Evolutionary conservation across 768 basidiomycete genomes (phyloP).

Genomic region (Mycena sanguinolenta): DNA sequence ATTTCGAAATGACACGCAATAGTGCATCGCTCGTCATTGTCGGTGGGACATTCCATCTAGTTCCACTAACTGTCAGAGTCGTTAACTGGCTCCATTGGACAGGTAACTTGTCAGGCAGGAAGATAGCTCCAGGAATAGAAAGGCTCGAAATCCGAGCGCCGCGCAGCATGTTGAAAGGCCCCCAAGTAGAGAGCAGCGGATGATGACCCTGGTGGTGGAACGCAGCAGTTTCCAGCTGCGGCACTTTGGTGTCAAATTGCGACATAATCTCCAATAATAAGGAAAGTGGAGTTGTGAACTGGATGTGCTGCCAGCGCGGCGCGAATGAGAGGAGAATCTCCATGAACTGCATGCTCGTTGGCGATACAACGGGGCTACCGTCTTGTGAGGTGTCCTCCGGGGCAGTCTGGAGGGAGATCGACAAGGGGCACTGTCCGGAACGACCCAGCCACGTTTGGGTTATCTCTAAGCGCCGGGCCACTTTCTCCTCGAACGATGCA

Average conservation of each 20-base stretch:
- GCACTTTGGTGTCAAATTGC: neutral
- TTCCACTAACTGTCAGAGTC: neutral
- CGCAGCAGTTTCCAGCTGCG: neutral
- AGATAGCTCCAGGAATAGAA: neutral
- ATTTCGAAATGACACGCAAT: neutral
- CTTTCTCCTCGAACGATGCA: neutral
- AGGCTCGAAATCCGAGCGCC: neutral
- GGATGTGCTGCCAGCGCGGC: neutral
- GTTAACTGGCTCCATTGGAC: neutral
- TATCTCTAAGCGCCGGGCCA: neutral
- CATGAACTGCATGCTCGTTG: neutral
- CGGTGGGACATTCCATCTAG: neutral
- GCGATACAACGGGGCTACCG: no score
- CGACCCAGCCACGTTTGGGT: constrained; percentile 15
- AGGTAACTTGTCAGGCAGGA: neutral
- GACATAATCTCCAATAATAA: neutral
- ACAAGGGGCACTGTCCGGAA: constrained; percentile 13
- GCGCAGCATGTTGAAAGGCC: neutral
- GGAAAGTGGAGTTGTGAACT: neutral
- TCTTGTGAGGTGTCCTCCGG: neutral
- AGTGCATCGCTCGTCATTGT: neutral
- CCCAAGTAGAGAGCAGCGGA: neutral
- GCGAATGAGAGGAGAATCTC: neutral
- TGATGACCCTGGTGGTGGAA: neutral
- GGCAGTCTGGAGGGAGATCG: neutral